phyloP scores from a whole-genome alignment of 805 yeast genomes.

The Lachancea kluyveri region DNA sequence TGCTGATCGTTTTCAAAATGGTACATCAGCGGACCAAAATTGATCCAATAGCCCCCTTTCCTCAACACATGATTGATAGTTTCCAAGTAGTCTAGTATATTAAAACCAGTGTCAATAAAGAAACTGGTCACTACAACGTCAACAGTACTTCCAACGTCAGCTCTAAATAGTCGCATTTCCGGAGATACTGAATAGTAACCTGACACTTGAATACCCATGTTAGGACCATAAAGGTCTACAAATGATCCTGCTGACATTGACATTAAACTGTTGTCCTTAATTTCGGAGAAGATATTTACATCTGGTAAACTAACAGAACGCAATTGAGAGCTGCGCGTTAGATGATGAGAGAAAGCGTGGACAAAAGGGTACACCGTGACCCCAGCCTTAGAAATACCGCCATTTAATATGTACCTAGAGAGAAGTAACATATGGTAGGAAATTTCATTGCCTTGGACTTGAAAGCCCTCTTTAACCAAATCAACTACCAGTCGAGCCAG shows the following conservation, averaged over 20 bases:
- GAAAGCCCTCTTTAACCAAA: conserved; percentile 42
- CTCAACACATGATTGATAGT: conserved; percentile 40
- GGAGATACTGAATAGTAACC: conserved; percentile 20
- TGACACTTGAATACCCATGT: conserved; percentile 17
- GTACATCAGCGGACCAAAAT: conserved; percentile 61
- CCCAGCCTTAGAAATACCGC: conserved; percentile 33
- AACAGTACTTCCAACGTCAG: conserved; percentile 33
- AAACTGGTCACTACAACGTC: conserved; percentile 46
- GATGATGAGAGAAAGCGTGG: conserved; percentile 41
- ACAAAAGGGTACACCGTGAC: conserved; percentile 44
- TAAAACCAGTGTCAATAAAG: conserved; percentile 52
- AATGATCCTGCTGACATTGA: conserved; percentile 66
- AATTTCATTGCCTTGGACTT: conserved; percentile 53
- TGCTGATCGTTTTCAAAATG: conserved; percentile 50
- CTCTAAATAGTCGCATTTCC: conserved; percentile 26
- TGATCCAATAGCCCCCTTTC: conserved; percentile 46
- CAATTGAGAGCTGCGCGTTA: conserved; percentile 37
- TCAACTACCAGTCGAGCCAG: conserved; percentile 51
- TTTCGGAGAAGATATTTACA: conserved; percentile 28
- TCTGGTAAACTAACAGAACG: conserved; percentile 46
- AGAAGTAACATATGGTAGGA: conserved; percentile 55
- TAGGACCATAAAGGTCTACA: conserved; percentile 52
- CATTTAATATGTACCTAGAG: conserved; percentile 45
- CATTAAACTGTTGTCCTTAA: conserved; percentile 43
- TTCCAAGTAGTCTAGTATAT: conserved; percentile 46